These are phyloP conservation scores for Syzygium grande DNA, from an alignment of 345 rosid genomes.

Conservation along the genomic window DNA sequence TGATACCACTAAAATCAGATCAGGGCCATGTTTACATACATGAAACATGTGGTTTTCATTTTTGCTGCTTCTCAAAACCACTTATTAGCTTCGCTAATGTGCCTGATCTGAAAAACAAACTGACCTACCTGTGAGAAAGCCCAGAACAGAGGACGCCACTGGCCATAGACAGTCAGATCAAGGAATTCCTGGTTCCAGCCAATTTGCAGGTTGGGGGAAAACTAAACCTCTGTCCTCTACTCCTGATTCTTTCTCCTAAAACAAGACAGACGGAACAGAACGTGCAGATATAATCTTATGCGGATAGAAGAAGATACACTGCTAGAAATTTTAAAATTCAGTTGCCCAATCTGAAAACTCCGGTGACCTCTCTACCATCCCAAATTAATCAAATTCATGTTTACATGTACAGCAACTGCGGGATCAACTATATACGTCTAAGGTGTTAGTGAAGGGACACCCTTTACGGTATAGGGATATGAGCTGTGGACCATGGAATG, in stretches of 20 bases:
- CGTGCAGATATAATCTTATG: not conserved
- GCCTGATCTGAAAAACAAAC: not conserved
- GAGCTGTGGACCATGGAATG: not conserved
- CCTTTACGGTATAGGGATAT: not conserved
- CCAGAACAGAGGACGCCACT: not conserved
- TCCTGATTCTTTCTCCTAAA: not conserved
- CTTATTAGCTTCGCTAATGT: not conserved
- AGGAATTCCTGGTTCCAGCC: not conserved
- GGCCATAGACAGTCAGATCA: not conserved
- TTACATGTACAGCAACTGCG: not conserved
- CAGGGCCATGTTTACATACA: not conserved
- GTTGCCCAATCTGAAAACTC: not conserved
- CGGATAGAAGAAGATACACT: not conserved
- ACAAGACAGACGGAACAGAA: not conserved
- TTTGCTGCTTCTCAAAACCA: not conserved
- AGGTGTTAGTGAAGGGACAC: not conserved
- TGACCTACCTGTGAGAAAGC: not conserved
- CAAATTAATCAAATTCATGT: not conserved
- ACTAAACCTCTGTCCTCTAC: not conserved
- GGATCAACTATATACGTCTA: not conserved
- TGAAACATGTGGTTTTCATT: not conserved
- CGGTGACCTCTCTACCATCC: not conserved
- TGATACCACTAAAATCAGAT: too few species aligned
- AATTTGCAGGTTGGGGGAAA: not conserved
- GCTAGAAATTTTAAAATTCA: not conserved